Base-by-base conservation (phyloP, 306 rosid genomes). In the Rosa multiflora region DNA sequence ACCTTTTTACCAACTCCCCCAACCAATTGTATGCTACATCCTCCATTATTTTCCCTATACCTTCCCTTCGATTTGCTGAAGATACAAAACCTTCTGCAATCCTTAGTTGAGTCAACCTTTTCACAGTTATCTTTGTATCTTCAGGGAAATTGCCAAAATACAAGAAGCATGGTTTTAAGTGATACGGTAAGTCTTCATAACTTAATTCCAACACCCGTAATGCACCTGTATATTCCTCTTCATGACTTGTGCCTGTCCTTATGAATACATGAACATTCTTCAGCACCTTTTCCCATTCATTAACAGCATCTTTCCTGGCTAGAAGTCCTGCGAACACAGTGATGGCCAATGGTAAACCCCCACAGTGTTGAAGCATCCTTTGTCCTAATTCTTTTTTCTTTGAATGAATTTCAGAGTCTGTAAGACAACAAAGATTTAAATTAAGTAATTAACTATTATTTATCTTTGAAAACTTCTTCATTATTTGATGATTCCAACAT, bases 61-160 rank as follows among this genome's bases (percentile, higher is more conserved):
- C 37, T 59, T 8, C 14, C 9, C 35, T 9, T 9, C 9, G 66
- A 67, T 14, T 67, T 15, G 13, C 51, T 4, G 5, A 10, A 14
- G 5, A 73, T 43, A 84, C 81, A 51, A 86, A 49, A 63, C 88
- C 92, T 80, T 86, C 90, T 5, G 90, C 88, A 3, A 88, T 81
- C 90, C 87, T 86, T 39, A 84, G n/a, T 62, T 56, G 83, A 59
- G 83, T 77, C 74, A 88, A 53, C 48, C 69, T 78, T 13, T 78
- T 86, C 49, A 56, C 62, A 5, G 72, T 77, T 62, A 88, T 84
- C 66, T 76, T 76, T 2, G 21, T 78, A 55, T 84, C 88, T 74
- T 86, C 88, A 14, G 90, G 92, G 56, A 80, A 88, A 35, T 86
- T 85, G 79, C 90, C 76, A 56, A 86, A 17, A 75, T 88, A 84